Percentiles rank a stretch among this genome's conserved stretches.
These are phyloP conservation scores for Coniosporium uncinatum DNA, from an alignment of 2,329 filamentous ascomycete genomes.

Conservation along the genomic window DNA sequence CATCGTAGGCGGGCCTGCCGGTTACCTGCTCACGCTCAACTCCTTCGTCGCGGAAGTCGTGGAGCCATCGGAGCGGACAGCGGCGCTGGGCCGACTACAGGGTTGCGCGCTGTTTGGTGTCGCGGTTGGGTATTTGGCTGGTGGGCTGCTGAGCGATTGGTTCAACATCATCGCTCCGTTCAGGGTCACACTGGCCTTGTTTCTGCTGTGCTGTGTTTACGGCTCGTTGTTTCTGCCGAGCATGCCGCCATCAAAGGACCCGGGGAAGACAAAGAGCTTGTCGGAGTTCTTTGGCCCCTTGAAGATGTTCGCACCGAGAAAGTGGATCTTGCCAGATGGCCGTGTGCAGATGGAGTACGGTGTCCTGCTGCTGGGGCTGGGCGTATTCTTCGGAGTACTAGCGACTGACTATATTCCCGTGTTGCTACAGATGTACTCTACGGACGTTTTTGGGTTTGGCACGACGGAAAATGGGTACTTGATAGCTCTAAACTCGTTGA, in stretches of 20 bases:
- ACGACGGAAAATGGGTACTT: slow-evolving; percentile 37
- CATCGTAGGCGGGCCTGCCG: slow-evolving; percentile 60
- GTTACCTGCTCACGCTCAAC: slow-evolving; percentile 65
- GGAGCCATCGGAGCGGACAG: slow-evolving; percentile 52
- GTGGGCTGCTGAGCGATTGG: slow-evolving; percentile 57
- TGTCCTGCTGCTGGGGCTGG: slow-evolving; percentile 55
- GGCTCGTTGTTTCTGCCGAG: slow-evolving; percentile 36
- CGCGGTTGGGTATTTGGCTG: slow-evolving; percentile 57
- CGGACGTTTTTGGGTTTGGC: slow-evolving; percentile 35
- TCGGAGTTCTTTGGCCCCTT: slow-evolving; percentile 58
- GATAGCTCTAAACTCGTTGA: slow-evolving; percentile 35
- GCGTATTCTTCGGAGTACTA: slow-evolving; percentile 63
- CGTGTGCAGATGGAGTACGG: slow-evolving; percentile 50
- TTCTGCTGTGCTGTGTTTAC: slow-evolving; percentile 34
- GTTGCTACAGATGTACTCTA: slow-evolving; percentile 45
- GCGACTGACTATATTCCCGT: slow-evolving; percentile 64
- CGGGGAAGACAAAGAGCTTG: slow-evolving; percentile 26
- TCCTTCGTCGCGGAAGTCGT: slow-evolving; percentile 63
- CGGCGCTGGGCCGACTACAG: slow-evolving; percentile 58
- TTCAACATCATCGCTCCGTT: slow-evolving; percentile 62
- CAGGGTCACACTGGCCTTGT: slow-evolving; percentile 54
- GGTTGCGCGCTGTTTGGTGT: slow-evolving; percentile 63
- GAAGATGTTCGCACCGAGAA: slow-evolving; percentile 53
- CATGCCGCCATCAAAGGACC: slow-evolving; percentile 37
- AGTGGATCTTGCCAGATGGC: slow-evolving; percentile 45